A percentile compares a stretch with the other conserved stretches of the same genome.
These are phyloP conservation scores for Martiniozyma abietophila DNA, from an alignment of 805 yeast species.

Conservation along the genomic window DNA sequence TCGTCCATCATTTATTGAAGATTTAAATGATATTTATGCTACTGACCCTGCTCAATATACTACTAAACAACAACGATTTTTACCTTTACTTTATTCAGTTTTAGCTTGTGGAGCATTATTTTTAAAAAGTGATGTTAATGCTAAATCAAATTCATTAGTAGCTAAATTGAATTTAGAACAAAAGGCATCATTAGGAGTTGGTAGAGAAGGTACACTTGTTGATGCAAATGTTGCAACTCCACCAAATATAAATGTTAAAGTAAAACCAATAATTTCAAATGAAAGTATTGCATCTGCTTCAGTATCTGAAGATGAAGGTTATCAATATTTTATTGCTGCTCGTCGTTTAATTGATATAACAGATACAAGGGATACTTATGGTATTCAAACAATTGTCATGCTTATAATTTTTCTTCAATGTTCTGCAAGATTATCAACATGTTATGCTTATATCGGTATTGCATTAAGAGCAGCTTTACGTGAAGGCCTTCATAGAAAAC, in stretches of 20 bases:
- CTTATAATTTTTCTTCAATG: conserved; percentile 79
- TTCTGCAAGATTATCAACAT: conserved; percentile 76
- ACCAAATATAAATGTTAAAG: neutral
- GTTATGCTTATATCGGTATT: conserved; percentile 84
- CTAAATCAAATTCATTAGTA: conserved; percentile 10
- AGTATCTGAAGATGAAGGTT: conserved; percentile 59
- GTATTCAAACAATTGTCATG: conserved; percentile 83
- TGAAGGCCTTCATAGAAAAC: conserved; percentile 74
- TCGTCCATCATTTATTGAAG: conserved; percentile 68
- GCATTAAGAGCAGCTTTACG: conserved; percentile 75
- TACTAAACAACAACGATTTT: conserved; percentile 61
- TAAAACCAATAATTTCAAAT: conserved; percentile 12
- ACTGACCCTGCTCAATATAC: conserved; percentile 66
- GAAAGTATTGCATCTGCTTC: conserved; percentile 16
- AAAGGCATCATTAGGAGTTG: too few relatives aligned
- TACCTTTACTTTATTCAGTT: conserved; percentile 78
- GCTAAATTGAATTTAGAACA: conserved; percentile 1
- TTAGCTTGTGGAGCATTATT: conserved; percentile 84
- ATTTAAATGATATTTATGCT: conserved; percentile 65
- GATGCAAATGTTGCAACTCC: conserved; percentile 6
- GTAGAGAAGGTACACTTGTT: conserved; percentile 7
- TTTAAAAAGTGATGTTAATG: conserved; percentile 39
- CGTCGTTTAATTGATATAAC: conserved; percentile 72
- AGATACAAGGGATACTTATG: conserved; percentile 70
- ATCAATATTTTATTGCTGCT: conserved; percentile 72